Base-by-base conservation (phyloP, 1,139 yeast species). In the Debaryomycetaceae sp. region DNA sequence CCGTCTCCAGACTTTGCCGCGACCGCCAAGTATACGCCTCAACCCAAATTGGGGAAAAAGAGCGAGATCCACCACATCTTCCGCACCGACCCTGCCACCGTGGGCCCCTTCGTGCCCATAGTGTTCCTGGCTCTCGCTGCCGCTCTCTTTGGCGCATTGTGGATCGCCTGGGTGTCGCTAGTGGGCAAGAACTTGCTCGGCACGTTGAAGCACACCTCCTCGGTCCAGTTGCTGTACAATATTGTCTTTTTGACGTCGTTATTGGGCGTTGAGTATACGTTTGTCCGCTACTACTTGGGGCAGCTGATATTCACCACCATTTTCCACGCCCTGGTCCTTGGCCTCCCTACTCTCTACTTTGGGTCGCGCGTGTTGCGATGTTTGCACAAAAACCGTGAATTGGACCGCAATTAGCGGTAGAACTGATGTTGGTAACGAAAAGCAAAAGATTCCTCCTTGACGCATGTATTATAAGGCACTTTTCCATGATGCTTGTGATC, bases 11-110 rank as follows among this genome's bases (percentile, higher is more conserved):
- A 51, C 14, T 45, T 62, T 32, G 42, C 46, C 31, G 38, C 34
- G 3, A 36, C 53, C 11, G 31, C 45, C 15, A 44, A 44, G 6
- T 48, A 60, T 35, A 41, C 36, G 8, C 33, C 33, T 13, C 45
- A 53, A 33, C 53, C 65, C n/a, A 61, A 68, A 44, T 55, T 72
- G 35, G 76, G 68, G 2, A 47, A 60, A 18, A 56, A 67, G 49
- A 76, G 80, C 5, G 93, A 81, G 53, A 80, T 86, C 41, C 61
- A 61, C 39, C 93, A 85, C 50, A 54, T 61, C 27, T 86, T 86
- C 63, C 66, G 64, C 35, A 47, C 58, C 5, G 70, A 73, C 16
- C 76, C 78, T 23, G 53, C 55, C 27, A 72, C 76, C 15, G 77
- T 76, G 8, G 61, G 73, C 33, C 51, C 75, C 8, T 36, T 63